phyloP scores from a whole-genome alignment of 768 basidiomycete species.

The Lentinus brumalis region DNA sequence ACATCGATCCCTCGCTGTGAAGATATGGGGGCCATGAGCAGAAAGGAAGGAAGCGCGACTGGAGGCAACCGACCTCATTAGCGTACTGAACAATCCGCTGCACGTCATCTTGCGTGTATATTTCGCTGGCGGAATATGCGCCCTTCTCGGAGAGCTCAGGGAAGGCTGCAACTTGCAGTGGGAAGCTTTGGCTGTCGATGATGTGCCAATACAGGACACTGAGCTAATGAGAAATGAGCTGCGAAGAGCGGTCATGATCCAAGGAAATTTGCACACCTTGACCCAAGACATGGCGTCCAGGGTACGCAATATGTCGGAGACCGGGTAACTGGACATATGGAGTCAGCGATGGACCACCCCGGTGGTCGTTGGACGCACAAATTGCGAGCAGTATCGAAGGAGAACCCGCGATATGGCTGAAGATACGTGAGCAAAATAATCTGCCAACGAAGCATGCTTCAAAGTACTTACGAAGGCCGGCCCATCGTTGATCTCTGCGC shows the following conservation, averaged over 20 bases:
- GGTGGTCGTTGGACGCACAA: slow-evolving; percentile 45
- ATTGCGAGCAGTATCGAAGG: slow-evolving; percentile 79
- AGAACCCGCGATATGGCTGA: slow-evolving; percentile 73
- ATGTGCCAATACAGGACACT: slow-evolving; percentile 87
- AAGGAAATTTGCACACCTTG: slow-evolving; percentile 36
- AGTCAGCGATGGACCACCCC: neutral
- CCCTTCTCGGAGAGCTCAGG: slow-evolving; percentile 62
- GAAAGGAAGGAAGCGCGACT: neutral
- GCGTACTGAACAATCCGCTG: slow-evolving; percentile 67
- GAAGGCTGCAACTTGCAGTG: slow-evolving; percentile 62
- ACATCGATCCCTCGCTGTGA: slow-evolving; percentile 74
- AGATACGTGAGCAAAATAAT: no score
- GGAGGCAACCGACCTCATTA: slow-evolving; percentile 52
- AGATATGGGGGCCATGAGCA: neutral
- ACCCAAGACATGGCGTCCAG: slow-evolving; percentile 56
- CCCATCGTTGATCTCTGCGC: slow-evolving; percentile 43
- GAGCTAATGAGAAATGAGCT: slow-evolving; percentile 40
- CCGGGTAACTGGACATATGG: slow-evolving; percentile 36
- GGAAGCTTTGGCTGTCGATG: slow-evolving; percentile 81
- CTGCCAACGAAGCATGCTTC: neutral
- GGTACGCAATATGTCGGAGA: slow-evolving; percentile 42
- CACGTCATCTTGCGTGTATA: slow-evolving; percentile 61
- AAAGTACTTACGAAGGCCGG: slow-evolving; percentile 45
- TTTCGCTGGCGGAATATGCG: slow-evolving; percentile 59
- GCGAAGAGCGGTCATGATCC: neutral